These are phyloP conservation scores for Curvularia spicifera DNA, from an alignment of 2,329 filamentous ascomycete species.

Conservation along the genomic window DNA sequence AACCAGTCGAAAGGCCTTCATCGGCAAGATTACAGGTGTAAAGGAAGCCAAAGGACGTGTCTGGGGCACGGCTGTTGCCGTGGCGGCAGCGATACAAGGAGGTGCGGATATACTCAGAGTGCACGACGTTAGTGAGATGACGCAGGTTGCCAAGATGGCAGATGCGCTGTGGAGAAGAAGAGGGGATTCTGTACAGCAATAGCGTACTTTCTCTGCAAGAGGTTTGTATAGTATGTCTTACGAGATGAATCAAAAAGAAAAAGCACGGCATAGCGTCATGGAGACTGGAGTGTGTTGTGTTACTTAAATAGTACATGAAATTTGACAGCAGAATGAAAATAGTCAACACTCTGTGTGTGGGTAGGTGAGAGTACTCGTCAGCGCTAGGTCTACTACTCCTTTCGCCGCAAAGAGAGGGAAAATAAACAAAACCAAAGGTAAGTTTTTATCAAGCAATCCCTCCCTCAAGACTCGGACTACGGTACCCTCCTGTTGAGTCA, in stretches of 20 bases:
- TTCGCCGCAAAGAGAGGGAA: too few species aligned
- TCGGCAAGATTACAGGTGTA: slow-evolving; percentile 82
- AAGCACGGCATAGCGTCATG: too few species aligned
- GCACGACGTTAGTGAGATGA: slow-evolving; percentile 90
- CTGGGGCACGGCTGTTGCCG: slow-evolving; percentile 88
- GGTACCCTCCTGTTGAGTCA: too few species aligned
- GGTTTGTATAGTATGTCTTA: not conserved
- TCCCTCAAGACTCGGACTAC: too few species aligned
- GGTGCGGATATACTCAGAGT: slow-evolving; percentile 92
- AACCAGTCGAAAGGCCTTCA: slow-evolving; percentile 85
- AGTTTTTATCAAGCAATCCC: too few species aligned
- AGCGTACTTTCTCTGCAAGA: not conserved
- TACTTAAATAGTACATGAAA: too few species aligned
- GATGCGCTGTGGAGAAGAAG: slow-evolving; percentile 84
- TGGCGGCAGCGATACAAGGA: slow-evolving; percentile 82
- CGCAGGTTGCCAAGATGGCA: slow-evolving; percentile 80
- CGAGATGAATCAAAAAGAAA: not conserved
- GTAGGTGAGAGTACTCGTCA: too few species aligned
- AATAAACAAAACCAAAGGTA: too few species aligned
- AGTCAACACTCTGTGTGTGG: not conserved
- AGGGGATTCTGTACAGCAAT: not conserved
- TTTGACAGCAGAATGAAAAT: too few species aligned
- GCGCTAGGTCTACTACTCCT: too few species aligned
- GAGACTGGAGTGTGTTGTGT: too few species aligned
- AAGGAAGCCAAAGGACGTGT: slow-evolving; percentile 71